These are phyloP conservation scores for Turritis glabra DNA, from an alignment of 345 rosid species.

Conservation along the genomic window DNA sequence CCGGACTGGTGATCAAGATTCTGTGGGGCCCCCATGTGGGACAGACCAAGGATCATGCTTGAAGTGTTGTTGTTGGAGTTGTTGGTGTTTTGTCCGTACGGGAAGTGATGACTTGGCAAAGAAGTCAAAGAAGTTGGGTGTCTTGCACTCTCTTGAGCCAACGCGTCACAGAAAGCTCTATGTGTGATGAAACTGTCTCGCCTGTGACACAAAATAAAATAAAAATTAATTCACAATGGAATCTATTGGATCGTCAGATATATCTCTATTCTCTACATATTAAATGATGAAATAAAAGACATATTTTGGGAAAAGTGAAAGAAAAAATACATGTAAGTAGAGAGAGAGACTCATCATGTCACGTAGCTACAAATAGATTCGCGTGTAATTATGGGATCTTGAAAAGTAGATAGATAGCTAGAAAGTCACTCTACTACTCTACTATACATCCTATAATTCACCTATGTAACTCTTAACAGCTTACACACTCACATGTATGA, in stretches of 20 bases:
- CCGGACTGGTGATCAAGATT: conserved; percentile 44
- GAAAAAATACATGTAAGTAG: conserved; percentile 8
- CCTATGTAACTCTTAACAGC: conserved; percentile 19
- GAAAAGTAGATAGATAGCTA: conserved; percentile 31
- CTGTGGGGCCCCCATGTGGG: conserved; percentile 56
- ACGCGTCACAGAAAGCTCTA: conserved; percentile 80
- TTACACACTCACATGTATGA: conserved; percentile 38
- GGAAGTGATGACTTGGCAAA: conserved; percentile 54
- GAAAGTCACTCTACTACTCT: conserved; percentile 36
- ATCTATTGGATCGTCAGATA: conserved; percentile 40
- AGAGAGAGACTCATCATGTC: conserved; percentile 44
- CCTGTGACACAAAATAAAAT: conserved; percentile 41
- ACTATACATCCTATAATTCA: conserved; percentile 17
- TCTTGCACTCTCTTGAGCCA: conserved; percentile 81
- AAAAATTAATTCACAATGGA: conserved; percentile 21
- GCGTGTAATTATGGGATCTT: conserved; percentile 48
- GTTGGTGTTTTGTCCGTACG: conserved; percentile 50
- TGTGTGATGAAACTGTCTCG: conserved; percentile 84
- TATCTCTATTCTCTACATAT: not conserved
- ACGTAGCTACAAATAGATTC: conserved; percentile 39
- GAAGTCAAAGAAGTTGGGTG: conserved; percentile 61
- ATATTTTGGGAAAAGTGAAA: conserved; percentile 27
- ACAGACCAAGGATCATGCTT: conserved; percentile 57
- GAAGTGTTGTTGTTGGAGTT: conserved; percentile 45
- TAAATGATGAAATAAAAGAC: conserved; percentile 23